Conservation (phyloP, 768 basidiomycete genomes). For the Cyathus striatus region DNA sequence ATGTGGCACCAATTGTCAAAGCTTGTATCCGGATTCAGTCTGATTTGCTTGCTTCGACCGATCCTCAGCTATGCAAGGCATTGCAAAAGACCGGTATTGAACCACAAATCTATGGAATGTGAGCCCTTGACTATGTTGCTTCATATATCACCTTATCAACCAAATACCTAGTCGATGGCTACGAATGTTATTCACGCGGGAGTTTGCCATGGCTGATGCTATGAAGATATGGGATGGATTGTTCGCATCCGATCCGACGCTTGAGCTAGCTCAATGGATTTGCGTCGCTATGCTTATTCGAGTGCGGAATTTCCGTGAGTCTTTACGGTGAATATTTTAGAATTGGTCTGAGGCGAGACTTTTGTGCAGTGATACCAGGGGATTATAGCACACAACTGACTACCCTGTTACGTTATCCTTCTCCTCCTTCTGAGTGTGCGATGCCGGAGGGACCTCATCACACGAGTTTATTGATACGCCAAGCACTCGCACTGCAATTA, state of each 20-base stretch:
- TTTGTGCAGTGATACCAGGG: conserved; percentile 65
- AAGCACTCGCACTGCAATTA: conserved; percentile 76
- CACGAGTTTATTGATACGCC: conserved; percentile 68
- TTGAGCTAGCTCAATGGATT: conserved; percentile 79
- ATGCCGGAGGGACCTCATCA: conserved; percentile 43
- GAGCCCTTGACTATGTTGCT: conserved; percentile 23
- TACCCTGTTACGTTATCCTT: conserved; percentile 80
- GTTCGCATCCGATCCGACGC: conserved; percentile 80
- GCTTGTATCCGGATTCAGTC: conserved; percentile 80
- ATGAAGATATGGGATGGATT: conserved; percentile 95
- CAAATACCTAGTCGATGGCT: conserved; percentile 74
- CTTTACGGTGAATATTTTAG: conserved; percentile 1
- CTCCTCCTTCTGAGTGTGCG: conserved; percentile 30
- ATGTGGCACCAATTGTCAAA: conserved; percentile 80
- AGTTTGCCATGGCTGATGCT: conserved; percentile 75
- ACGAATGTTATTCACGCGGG: conserved; percentile 87
- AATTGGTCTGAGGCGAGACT: not conserved
- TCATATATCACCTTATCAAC: conserved; percentile 6
- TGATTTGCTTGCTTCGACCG: conserved; percentile 64
- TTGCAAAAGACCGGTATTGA: conserved; percentile 83
- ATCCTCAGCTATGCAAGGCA: conserved; percentile 71
- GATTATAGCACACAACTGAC: conserved; percentile 88
- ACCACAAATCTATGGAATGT: conserved; percentile 97
- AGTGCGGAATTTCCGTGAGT: conserved; percentile 82
- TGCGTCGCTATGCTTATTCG: conserved; percentile 95